phyloP scores from a whole-genome alignment of 345 rosid species.

The Anacardium occidentale region DNA sequence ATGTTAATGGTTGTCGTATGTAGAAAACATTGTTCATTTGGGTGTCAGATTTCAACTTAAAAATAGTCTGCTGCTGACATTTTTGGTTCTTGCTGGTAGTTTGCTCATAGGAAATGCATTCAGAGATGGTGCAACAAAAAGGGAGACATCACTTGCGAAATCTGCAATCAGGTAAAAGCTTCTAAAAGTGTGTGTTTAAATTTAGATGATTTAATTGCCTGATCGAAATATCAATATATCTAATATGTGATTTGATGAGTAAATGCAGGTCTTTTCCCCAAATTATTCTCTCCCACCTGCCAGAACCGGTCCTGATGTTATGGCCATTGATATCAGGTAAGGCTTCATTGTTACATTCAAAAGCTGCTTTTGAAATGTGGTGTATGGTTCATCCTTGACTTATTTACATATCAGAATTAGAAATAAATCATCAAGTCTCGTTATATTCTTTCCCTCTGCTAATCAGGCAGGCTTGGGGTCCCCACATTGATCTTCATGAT shows the following conservation, averaged over 20 bases:
- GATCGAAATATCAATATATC: not conserved
- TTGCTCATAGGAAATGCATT: slow-evolving; percentile 72
- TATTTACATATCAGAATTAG: not conserved
- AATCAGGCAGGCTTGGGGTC: slow-evolving; percentile 64
- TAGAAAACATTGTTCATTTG: not conserved
- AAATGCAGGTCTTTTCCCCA: slow-evolving; percentile 56
- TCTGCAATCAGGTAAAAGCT: slow-evolving; percentile 52
- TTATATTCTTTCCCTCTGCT: not conserved
- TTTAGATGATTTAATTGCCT: not conserved
- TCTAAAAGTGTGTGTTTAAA: not conserved
- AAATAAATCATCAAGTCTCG: not conserved
- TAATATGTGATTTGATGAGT: not conserved
- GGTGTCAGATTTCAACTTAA: not conserved
- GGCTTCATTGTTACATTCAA: not conserved
- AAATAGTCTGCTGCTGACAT: slow-evolving; percentile 9
- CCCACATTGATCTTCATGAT: slow-evolving; percentile 46
- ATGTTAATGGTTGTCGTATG: too few relatives aligned
- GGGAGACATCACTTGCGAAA: slow-evolving; percentile 64
- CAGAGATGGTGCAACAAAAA: slow-evolving; percentile 76
- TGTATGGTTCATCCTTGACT: not conserved
- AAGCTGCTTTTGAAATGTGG: not conserved
- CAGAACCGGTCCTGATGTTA: slow-evolving; percentile 40
- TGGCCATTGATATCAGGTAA: slow-evolving; percentile 63
- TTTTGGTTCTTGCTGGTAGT: slow-evolving; percentile 29
- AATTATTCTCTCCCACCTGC: slow-evolving; percentile 54